Base-by-base conservation (phyloP, 2,329 filamentous ascomycete genomes). In the Xylariaceae sp. region DNA sequence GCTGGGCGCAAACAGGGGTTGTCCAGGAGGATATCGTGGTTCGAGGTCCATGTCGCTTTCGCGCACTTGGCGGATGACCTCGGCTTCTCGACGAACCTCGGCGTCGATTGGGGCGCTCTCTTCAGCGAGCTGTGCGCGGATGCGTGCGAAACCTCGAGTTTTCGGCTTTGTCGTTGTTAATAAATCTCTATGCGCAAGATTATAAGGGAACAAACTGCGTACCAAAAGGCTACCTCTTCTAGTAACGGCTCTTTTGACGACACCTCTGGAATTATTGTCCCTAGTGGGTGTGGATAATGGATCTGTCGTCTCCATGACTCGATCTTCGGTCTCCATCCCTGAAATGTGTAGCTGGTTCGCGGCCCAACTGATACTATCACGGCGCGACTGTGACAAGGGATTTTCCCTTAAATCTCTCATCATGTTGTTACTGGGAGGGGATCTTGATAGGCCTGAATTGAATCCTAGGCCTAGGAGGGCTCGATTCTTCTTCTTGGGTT, bases 51-150 rank as follows among this genome's bases (percentile, higher is more conserved):
- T 82, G 69, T 97, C 92, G 67, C 88, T 93, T 73, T 97, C 94
- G 48, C 92, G 88, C 34, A 97, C 92, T 74, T 97, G 94, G 54
- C 91, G 89, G 63, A 99, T 91, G 4, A 97, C 94, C 74, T 97
- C 93, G 44, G 93, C 92, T 77, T 99, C 94, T 45, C 92, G 88
- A 55, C 89, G 87, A 59, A 91, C 86, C 73, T 99, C 94, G 48
- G 88, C 88, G 68, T 99, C 94, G 8, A 96, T 80, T 0, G 94
- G 94, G 0, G 92, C 86, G 13, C 85, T 83, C 76, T 99, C 94
- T 75, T 99, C 94, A 59, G 90, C 81, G 0, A 99, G 81, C 2
- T 92, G 92, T 7, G 93, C 94, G 62, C 90, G 86, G 66, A 99
- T 96, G 9, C 94, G 88, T 4, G 92, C 92, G 73, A 99, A 99